Conservation (phyloP, 495 filamentous ascomycete genomes). For the Xylaria grammica region DNA sequence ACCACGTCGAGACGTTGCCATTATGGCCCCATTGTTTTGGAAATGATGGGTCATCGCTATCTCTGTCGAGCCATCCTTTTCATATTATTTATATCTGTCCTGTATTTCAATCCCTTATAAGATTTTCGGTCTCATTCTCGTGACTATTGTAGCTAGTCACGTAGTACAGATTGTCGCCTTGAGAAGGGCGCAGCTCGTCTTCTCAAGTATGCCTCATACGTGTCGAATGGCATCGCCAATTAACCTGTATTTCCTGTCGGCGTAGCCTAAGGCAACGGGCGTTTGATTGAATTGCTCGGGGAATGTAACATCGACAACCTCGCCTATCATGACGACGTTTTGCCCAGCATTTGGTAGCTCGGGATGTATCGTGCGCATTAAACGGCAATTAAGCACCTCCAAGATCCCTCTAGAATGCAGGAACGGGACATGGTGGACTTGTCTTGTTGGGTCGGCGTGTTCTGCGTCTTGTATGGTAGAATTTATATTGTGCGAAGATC, state of each 20-base stretch:
- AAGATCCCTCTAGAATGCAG: slow-evolving; percentile 6
- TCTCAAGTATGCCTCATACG: not conserved
- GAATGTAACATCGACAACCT: slow-evolving; percentile 8
- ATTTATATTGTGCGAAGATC: not conserved
- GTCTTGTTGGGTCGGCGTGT: not conserved
- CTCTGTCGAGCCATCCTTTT: not conserved
- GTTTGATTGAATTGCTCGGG: not conserved
- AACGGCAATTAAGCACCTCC: slow-evolving; percentile 20
- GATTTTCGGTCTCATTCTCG: too few species aligned
- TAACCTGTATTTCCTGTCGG: slow-evolving; percentile 18
- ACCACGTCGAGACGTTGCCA: too few species aligned
- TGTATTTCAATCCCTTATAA: too few species aligned
- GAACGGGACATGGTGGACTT: slow-evolving; percentile 14
- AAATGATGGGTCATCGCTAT: not conserved
- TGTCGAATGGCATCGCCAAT: slow-evolving; percentile 9
- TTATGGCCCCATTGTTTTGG: too few species aligned
- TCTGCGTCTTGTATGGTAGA: not conserved
- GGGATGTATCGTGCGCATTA: slow-evolving; percentile 17
- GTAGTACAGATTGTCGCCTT: not conserved
- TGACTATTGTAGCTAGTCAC: not conserved
- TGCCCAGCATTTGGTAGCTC: slow-evolving; percentile 12
- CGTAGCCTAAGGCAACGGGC: slow-evolving; percentile 17
- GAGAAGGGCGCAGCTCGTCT: not conserved
- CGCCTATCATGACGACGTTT: slow-evolving; percentile 21
- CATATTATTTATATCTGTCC: not conserved